Evolutionary conservation across 2,329 filamentous ascomycete genomes (phyloP).

Genomic region (Thyridium curvatum): DNA sequence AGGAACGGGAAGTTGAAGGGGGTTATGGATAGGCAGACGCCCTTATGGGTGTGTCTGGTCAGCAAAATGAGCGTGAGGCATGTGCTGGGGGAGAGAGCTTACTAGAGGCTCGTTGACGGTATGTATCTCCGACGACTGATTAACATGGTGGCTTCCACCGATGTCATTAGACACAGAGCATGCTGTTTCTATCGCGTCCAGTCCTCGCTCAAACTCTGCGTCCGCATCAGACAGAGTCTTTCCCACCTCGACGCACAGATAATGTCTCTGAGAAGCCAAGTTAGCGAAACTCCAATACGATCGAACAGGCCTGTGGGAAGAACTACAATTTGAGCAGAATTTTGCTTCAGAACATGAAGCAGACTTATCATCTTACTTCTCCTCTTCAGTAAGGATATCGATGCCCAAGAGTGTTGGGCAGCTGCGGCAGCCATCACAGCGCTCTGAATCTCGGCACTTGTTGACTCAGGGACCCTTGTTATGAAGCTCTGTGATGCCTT

Average conservation of each 20-base stretch:
- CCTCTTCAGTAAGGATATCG: slow-evolving; percentile 1
- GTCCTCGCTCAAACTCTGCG: slow-evolving; percentile 58
- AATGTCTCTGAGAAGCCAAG: too few relatives aligned
- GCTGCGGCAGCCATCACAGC: slow-evolving; percentile 7
- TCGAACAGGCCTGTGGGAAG: not conserved
- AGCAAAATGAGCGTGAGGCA: slow-evolving; percentile 29
- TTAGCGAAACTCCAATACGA: too few relatives aligned
- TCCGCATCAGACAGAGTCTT: slow-evolving; percentile 64
- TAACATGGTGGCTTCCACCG: slow-evolving; percentile 61
- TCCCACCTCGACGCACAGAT: slow-evolving; percentile 47
- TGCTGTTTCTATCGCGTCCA: slow-evolving; percentile 61
- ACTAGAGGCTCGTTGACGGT: slow-evolving; percentile 60
- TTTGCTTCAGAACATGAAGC: too few relatives aligned
- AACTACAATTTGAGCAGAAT: slow-evolving; percentile 4
- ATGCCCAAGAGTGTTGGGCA: slow-evolving; percentile 7
- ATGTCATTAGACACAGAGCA: slow-evolving; percentile 62
- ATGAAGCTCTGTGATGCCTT: slow-evolving; percentile 11
- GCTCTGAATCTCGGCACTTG: slow-evolving; percentile 8
- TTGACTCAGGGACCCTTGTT: slow-evolving; percentile 16
- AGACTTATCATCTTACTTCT: slow-evolving; percentile 1
- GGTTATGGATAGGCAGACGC: not conserved
- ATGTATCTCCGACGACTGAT: slow-evolving; percentile 64
- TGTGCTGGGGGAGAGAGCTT: slow-evolving; percentile 59
- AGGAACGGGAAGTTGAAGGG: slow-evolving; percentile 56
- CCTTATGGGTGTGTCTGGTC: too few relatives aligned